Evolutionary conservation across 805 yeast species (phyloP), one percentile per base, ranked within the genome.

Genomic region (Kodamaea kakaduensis): DNA sequence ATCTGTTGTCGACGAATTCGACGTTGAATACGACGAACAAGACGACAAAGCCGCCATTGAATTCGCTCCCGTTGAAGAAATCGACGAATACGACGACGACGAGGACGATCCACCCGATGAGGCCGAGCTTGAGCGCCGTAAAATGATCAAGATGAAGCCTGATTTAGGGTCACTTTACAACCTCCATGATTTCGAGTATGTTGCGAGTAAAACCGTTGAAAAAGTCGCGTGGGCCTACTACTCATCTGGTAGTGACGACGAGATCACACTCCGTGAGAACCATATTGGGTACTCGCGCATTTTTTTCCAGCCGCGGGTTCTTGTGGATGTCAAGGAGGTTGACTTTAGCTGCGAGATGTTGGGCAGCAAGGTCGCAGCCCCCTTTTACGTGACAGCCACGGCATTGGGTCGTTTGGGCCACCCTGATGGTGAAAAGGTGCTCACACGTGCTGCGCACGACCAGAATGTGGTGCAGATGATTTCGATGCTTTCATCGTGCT

Each of bases 401-500:
- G 97, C 97, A 0, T 68, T 88, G 43, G 96, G 95, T 23, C 83
- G 81, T 52, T 71, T 90, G 46, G 97, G 97, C 3, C 93, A 89
- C 52, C 87, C 87, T 2, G 96, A 86, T 25, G 97, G 97, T 38
- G 97, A 90, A 59, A 75, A 77, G 40, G 87, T 82, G 12, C 73
- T 90, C 44, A 87, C 97, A 1, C 69, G 81, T 51, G 87, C 87
- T n/a, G 84, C 94, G 18, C 86, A 78, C 25, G 69, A 72, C 38
- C 82, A 84, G 37, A 77, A 52, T 12, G 48, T 80, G 20, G 77
- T 83, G 38, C 97, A 89, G 59, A 89, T 89, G 97, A 81, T 89
- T 38, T 89, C 96, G 4, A 89, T 96, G 1, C 68, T 87, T 48
- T 90, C 97, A 1, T 84, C 95, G 5, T 85, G 88, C 55, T 78